Evolutionary conservation across 2,329 filamentous ascomycete species (phyloP), one percentile per base, ranked within the genome.

Genomic region (Aspergillus nomiae): DNA sequence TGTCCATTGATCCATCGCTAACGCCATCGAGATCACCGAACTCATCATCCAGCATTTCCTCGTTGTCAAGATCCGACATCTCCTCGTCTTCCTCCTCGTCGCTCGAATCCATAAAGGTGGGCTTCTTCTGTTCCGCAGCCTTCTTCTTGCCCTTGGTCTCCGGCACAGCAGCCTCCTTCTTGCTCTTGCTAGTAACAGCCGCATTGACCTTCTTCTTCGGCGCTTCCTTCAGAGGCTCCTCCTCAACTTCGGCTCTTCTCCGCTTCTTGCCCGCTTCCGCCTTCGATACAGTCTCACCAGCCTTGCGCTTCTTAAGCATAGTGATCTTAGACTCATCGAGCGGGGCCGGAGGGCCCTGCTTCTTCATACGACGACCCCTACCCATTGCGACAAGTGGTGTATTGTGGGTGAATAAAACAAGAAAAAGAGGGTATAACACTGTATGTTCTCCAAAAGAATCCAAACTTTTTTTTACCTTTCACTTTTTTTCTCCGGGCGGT

Each of bases 351-450:
- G 90, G 85, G 61, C 93, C 94, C 86, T 98, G 95, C 82, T 97
- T 97, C 79, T 94, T 92, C 90, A 97, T 96, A 73, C 94, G 92
- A 77, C 93, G 91, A 78, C 93, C 92, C 66, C 89, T 87, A 83
- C 92, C 94, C 94, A 97, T 97, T 74, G 77, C 88, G 76, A 76
- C 54, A 63, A 26, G 26, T 16, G 24, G 50, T 64, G 32, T 69
- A 61, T 63, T 63, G 63, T 46, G 38, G 26, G 54, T 45, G 11
- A 32, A 38, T 43, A 69, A 57, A 50, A 28, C n/a, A 56, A 26
- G 7, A 36, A 55, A 55, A 55, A 36, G n/a, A 28, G 30, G n/a
- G 14, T 32, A 28, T n/a, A 53, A 12, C 16, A 45, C 21, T 36
- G 21, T 55, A 45, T 69, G 60, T 41, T 70, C 59, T 48, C 58